Evolutionary conservation across 2,329 filamentous ascomycete genomes (phyloP).

Genomic region (Xylaria hypoxylon): DNA sequence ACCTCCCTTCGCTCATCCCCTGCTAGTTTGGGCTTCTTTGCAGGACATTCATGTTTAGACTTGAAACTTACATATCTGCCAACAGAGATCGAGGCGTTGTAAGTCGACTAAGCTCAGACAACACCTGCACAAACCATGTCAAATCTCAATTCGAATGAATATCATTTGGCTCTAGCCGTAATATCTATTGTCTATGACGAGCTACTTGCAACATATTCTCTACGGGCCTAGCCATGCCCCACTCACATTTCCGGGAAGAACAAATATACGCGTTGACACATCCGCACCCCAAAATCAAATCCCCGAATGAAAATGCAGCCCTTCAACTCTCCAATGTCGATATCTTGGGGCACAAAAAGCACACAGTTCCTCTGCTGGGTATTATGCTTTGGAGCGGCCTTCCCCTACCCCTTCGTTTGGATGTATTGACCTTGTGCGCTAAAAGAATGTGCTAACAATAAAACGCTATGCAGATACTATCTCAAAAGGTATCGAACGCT

Average conservation of each 20-base stretch:
- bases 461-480: conserved; percentile 75
- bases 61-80: conserved; percentile 15
- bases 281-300: conserved; percentile 15
- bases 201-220: conserved; percentile 13
- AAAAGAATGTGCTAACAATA: conserved; percentile 40
- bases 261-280: conserved; percentile 16
- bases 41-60: no score
- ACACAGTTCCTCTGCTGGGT: not conserved
- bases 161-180: conserved; percentile 21
- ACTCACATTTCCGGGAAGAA: conserved; percentile 15
- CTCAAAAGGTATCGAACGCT: conserved; percentile 90
- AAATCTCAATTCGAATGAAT: conserved; percentile 12
- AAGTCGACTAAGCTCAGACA: conserved; percentile 57
- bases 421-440: conserved; percentile 14
- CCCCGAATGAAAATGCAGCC: conserved; percentile 20
- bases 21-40: not conserved
- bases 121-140: not conserved
- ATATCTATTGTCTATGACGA: conserved; percentile 30
- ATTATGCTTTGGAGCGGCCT: not conserved
- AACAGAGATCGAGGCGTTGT: conserved; percentile 91
- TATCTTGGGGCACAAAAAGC: not conserved
- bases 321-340: conserved; percentile 3
- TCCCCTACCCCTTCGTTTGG: not conserved
- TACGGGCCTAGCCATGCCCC: not conserved
- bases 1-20: not conserved